A percentile compares a stretch with the other conserved stretches of the same genome.
phyloP scores from a whole-genome alignment of 768 basidiomycete species.

The Crucibulum laeve region DNA sequence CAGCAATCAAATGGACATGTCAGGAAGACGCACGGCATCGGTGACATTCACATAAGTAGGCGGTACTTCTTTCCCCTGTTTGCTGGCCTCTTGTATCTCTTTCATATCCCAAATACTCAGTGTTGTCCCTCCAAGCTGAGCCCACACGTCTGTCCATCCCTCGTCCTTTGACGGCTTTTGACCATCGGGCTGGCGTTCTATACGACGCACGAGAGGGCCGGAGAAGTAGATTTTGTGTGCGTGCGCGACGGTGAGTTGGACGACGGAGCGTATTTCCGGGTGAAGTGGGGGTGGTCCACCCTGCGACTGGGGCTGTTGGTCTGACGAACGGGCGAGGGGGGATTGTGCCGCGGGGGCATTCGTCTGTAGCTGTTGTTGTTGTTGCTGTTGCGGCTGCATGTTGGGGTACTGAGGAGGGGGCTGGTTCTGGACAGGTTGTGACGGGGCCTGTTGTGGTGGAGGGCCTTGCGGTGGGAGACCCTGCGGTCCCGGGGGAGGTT shows the following conservation, averaged over 20 bases:
- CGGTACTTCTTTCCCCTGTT: constrained; percentile 76
- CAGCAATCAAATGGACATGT: constrained; percentile 5
- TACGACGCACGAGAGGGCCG: constrained; percentile 70
- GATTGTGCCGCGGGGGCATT: background rate
- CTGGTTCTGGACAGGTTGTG: constrained; percentile 6
- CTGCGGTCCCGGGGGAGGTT: constrained; percentile 15
- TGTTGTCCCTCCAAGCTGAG: constrained; percentile 84
- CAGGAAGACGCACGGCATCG: constrained; percentile 64
- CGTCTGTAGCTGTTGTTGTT: constrained; percentile 3
- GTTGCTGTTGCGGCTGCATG: constrained; percentile 1
- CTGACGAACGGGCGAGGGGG: constrained; percentile 1
- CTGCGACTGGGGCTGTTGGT: constrained; percentile 18
- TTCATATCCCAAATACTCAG: constrained; percentile 92
- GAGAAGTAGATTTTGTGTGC: constrained; percentile 86
- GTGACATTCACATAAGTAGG: constrained; percentile 85
- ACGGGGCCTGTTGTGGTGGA: background rate
- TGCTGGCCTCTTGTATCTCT: constrained; percentile 80
- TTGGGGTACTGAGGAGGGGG: background rate
- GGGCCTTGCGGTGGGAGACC: background rate
- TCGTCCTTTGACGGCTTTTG: constrained; percentile 67
- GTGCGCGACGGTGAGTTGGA: constrained; percentile 70
- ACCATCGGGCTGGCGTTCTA: constrained; percentile 78
- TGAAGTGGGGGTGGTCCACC: constrained; percentile 51
- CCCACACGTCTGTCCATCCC: constrained; percentile 84
- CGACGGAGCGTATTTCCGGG: constrained; percentile 79